These are phyloP conservation scores for Phytophthora fragariaefolia DNA, from an alignment of 352 stramenopile genomes.

Conservation along the genomic window DNA sequence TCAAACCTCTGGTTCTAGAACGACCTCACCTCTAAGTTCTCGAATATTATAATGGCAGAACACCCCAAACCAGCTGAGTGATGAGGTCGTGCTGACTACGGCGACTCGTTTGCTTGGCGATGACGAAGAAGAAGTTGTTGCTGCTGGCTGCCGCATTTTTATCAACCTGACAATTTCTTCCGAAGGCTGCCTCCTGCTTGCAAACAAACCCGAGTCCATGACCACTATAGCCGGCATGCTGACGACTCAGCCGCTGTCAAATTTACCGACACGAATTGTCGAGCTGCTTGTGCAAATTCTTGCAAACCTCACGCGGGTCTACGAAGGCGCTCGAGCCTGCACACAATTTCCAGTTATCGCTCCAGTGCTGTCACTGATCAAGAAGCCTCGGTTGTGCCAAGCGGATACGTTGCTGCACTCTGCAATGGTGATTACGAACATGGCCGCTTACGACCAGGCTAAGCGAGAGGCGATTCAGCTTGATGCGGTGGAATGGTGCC, in stretches of 20 bases:
- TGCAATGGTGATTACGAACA: slow-evolving; percentile 57
- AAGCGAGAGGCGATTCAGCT: slow-evolving; percentile 60
- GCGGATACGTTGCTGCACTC: slow-evolving; percentile 48
- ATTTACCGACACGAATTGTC: slow-evolving; percentile 45
- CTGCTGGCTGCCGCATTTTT: slow-evolving; percentile 57
- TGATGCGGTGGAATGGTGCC: slow-evolving; percentile 58
- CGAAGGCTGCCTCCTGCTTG: slow-evolving; percentile 56
- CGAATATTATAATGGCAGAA: slow-evolving; percentile 20
- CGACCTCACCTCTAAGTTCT: neutral
- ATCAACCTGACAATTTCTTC: slow-evolving; percentile 66
- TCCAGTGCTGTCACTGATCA: slow-evolving; percentile 61
- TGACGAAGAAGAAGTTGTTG: slow-evolving; percentile 50
- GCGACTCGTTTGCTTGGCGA: slow-evolving; percentile 53
- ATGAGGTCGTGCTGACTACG: slow-evolving; percentile 59
- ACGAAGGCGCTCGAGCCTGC: slow-evolving; percentile 54
- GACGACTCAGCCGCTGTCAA: slow-evolving; percentile 51
- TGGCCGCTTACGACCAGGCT: slow-evolving; percentile 58
- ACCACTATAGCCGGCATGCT: slow-evolving; percentile 53
- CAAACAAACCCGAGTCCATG: slow-evolving; percentile 46
- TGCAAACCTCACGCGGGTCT: slow-evolving; percentile 63
- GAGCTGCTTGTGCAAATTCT: slow-evolving; percentile 48
- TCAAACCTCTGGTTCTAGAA: neutral
- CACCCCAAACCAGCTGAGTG: slow-evolving; percentile 50
- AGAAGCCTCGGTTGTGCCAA: slow-evolving; percentile 57
- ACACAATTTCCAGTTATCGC: slow-evolving; percentile 52